phyloP scores from a whole-genome alignment of 1,139 yeast species.

The Sugiyamaella japonica region DNA sequence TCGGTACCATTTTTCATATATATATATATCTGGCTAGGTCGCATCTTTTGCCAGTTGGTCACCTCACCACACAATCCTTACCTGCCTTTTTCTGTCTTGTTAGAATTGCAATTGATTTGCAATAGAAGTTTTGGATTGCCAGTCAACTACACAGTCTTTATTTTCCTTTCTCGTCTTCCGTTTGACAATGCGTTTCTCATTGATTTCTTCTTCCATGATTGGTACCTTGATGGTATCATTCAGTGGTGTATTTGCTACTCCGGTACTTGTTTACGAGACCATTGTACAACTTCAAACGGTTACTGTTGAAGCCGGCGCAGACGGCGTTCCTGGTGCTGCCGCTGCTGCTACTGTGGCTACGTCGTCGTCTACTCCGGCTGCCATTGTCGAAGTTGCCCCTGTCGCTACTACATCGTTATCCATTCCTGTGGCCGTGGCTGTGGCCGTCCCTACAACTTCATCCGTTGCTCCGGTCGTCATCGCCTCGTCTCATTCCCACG shows the following conservation, averaged over 20 bases:
- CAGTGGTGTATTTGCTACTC: constrained; percentile 24
- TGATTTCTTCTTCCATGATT: constrained; percentile 11
- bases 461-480: constrained; percentile 23
- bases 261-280: constrained; percentile 34
- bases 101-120: neutral
- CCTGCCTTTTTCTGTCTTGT: no score
- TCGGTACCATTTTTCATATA: neutral
- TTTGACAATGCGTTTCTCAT: constrained; percentile 12
- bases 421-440: constrained; percentile 12
- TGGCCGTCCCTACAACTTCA: constrained; percentile 15
- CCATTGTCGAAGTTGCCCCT: constrained; percentile 10
- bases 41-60: neutral
- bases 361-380: neutral
- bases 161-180: neutral
- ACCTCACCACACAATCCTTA: neutral
- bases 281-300: constrained; percentile 31
- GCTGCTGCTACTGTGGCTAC: constrained; percentile 12
- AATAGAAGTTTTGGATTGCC: neutral
- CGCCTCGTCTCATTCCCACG: neutral
- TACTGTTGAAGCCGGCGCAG: constrained; percentile 27
- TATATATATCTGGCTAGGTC: neutral
- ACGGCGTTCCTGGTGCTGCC: constrained; percentile 9
- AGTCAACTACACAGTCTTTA: neutral
- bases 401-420: constrained; percentile 21
- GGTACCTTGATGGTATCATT: constrained; percentile 18